Evolutionary conservation across 768 basidiomycete genomes (phyloP), one percentile per base, ranked within the genome.

Genomic region (Paxillus involutus): DNA sequence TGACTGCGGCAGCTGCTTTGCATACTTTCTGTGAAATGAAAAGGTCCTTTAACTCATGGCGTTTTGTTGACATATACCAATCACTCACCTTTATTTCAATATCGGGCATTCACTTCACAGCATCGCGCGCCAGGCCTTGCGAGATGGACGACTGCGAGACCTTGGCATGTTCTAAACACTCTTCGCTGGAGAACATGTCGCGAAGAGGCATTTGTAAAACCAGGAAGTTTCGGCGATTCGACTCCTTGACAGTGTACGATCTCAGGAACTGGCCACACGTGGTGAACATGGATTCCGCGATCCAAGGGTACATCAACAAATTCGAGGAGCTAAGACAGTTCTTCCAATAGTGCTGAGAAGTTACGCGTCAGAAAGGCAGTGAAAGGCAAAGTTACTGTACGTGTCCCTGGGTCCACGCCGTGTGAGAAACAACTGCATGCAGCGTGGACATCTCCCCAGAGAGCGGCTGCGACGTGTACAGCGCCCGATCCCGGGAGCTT

Each of bases 161-260:
- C 26, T 26, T 26, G 8, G 6, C 37, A n/a, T 14, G 3, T 7
- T 40, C 39, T 11, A 40, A n/a, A n/a, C 7, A 40, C 17, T n/a
- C 39, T 69, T 69, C 37, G 66, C 68, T n/a, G 59, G 57, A 3
- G 65, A 63, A 30, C 65, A 68, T 50, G 58, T 64, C 29, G 58
- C 51, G 41, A 64, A 56, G 13, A 59, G 61, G 45, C 30, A 60
- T 63, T 41, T 35, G 66, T 68, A 44, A 17, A 61, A 61, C 17
- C 4, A 30, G 16, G 16, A n/a, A 4, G 16, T 6, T 10, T 29
- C 12, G n/a, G 29, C 5, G 19, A 3, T 19, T 13, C 17, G 26
- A 14, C 4, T 12, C n/a, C n/a, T 36, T 13, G 13, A 21, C 35
- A 52, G 51, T 29, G 35, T 35, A 46, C 45, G 47, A 47, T 36